These are phyloP conservation scores for Globisporangium echinulatum DNA, from an alignment of 352 stramenopile genomes.

Conservation along the genomic window DNA sequence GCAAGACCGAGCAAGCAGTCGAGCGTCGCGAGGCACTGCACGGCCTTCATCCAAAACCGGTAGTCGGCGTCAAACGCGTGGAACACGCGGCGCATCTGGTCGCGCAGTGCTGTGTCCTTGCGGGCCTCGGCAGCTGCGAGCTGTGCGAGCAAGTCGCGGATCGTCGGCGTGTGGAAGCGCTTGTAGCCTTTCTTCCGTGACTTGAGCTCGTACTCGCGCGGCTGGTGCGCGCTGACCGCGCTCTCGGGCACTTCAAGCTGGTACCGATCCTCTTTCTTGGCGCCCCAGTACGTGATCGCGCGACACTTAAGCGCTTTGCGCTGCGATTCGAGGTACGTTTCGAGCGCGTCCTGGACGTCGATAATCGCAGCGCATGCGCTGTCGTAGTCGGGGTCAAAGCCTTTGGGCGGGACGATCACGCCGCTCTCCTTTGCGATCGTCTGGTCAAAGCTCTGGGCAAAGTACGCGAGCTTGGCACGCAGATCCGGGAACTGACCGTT, in stretches of 20 bases:
- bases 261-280: slow-evolving; percentile 92
- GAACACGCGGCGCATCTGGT: slow-evolving; percentile 92
- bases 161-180: slow-evolving; percentile 87
- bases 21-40: slow-evolving; percentile 90
- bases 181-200: slow-evolving; percentile 91
- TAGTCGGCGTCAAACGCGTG: slow-evolving; percentile 95
- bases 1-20: slow-evolving; percentile 95
- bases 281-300: slow-evolving; percentile 92
- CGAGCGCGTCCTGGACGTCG: slow-evolving; percentile 83
- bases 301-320: slow-evolving; percentile 68
- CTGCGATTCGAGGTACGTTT: slow-evolving; percentile 85
- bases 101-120: slow-evolving; percentile 78
- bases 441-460: slow-evolving; percentile 96
- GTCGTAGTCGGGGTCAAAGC: slow-evolving; percentile 95
- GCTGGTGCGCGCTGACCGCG: slow-evolving; percentile 68
- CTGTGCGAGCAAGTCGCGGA: slow-evolving; percentile 71
- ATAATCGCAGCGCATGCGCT: slow-evolving; percentile 84
- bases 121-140: slow-evolving; percentile 74
- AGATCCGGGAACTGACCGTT: slow-evolving; percentile 88
- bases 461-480: slow-evolving; percentile 90
- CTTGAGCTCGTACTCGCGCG: slow-evolving; percentile 94
- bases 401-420: slow-evolving; percentile 90
- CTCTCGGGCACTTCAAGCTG: slow-evolving; percentile 91
- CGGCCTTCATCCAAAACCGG: slow-evolving; percentile 90
- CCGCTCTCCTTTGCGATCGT: slow-evolving; percentile 85